Conservation (phyloP, 805 yeast species). For the Ogataea nakhonphanomensis region DNA sequence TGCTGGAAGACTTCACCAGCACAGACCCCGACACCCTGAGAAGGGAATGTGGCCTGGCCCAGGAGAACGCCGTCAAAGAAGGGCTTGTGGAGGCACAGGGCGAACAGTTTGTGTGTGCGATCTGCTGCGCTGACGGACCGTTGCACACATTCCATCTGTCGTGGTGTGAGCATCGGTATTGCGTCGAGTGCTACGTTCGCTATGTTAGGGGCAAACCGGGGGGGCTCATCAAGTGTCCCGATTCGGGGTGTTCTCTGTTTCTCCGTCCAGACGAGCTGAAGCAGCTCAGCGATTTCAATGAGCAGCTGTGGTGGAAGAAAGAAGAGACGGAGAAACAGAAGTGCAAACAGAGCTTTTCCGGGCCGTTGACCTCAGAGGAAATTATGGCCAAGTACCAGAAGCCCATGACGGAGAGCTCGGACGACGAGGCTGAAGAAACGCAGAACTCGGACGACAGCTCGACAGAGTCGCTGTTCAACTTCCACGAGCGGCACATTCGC, state of each 20-base stretch:
- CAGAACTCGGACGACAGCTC: slow-evolving; percentile 4
- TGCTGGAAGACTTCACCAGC: slow-evolving; percentile 52
- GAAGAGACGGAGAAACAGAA: slow-evolving; percentile 7
- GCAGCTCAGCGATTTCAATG: slow-evolving; percentile 23
- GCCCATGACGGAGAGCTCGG: slow-evolving; percentile 4
- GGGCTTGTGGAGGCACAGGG: slow-evolving; percentile 19
- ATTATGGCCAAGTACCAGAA: slow-evolving; percentile 21
- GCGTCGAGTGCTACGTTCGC: slow-evolving; percentile 62
- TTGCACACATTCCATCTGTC: slow-evolving; percentile 42
- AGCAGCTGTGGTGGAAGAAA: slow-evolving; percentile 8
- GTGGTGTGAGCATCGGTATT: slow-evolving; percentile 69
- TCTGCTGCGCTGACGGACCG: slow-evolving; percentile 59
- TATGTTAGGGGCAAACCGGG: slow-evolving; percentile 51
- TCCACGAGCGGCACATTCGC: slow-evolving; percentile 21
- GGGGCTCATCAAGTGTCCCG: slow-evolving; percentile 61
- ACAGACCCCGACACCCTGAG: slow-evolving; percentile 31
- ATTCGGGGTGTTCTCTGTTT: slow-evolving; percentile 45
- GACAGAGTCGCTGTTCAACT: slow-evolving; percentile 21
- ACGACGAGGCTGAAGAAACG: slow-evolving; percentile 11
- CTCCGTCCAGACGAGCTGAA: slow-evolving; percentile 43
- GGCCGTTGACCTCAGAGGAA: slow-evolving; percentile 21
- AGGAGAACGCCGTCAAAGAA: slow-evolving; percentile 32
- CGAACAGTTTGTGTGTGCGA: slow-evolving; percentile 46
- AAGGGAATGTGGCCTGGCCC: slow-evolving; percentile 29
- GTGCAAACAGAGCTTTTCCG: slow-evolving; percentile 2